Percentiles rank a stretch among this genome's conserved stretches.
Conservation (phyloP, 2,329 filamentous ascomycete species). For the Hypoxylon sp. region DNA sequence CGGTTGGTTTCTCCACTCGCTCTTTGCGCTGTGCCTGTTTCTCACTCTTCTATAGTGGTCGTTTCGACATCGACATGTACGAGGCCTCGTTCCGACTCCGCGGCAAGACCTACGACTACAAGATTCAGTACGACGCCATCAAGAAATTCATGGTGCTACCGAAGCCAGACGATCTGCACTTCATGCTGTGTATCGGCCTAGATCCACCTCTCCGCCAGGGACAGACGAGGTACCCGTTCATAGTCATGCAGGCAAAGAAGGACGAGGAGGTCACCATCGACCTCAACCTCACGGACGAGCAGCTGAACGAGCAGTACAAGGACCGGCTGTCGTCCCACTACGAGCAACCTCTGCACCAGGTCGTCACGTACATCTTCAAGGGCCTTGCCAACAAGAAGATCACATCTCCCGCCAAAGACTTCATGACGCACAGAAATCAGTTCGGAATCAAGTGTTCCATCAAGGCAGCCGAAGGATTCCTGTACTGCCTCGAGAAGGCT, state of each 20-base stretch:
- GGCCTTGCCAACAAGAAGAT: constrained; percentile 95
- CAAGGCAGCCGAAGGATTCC: constrained; percentile 96
- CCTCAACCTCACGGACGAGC: constrained; percentile 92
- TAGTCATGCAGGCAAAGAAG: constrained; percentile 99
- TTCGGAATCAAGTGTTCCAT: constrained; percentile 99
- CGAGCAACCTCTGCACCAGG: constrained; percentile 90
- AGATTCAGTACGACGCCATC: constrained; percentile 96
- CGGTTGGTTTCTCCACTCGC: constrained; percentile 60
- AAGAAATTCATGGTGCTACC: constrained; percentile 99
- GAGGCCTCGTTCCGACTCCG: constrained; percentile 95
- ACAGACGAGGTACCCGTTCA: constrained; percentile 96
- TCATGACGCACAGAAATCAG: constrained; percentile 90
- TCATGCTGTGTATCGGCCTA: constrained; percentile 90
- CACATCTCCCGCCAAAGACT: constrained; percentile 91
- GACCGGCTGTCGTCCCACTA: constrained; percentile 89
- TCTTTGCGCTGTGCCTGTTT: not conserved
- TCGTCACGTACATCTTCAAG: constrained; percentile 94
- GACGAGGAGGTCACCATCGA: constrained; percentile 98
- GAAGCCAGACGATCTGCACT: constrained; percentile 97
- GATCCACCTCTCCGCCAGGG: constrained; percentile 96
- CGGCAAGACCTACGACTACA: constrained; percentile 99
- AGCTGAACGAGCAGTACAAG: constrained; percentile 84
- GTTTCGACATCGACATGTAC: constrained; percentile 99
- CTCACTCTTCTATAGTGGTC: constrained; percentile 70
- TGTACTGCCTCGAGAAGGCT: constrained; percentile 97